These are phyloP conservation scores for Gastrolobium villosum DNA, from an alignment of 306 rosid genomes.

Conservation along the genomic window DNA sequence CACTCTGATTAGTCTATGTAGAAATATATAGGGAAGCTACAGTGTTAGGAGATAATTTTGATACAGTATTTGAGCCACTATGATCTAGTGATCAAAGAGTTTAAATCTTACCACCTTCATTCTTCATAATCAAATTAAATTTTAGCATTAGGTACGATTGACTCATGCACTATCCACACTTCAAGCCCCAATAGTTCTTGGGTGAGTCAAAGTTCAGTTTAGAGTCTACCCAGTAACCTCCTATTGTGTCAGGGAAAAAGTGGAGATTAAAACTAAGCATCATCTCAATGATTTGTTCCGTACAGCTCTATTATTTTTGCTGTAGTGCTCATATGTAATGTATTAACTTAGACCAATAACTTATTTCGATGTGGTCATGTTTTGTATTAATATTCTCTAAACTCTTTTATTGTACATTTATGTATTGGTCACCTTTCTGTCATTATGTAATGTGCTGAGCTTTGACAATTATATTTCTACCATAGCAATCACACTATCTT, in stretches of 20 bases:
- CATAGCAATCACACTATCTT: background rate
- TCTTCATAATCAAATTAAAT: too few relatives aligned
- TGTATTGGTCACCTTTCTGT: background rate
- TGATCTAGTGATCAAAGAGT: too few relatives aligned
- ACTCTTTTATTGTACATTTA: background rate
- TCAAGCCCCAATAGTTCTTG: too few relatives aligned
- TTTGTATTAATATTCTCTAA: background rate
- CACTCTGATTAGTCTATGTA: too few relatives aligned
- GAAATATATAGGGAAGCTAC: too few relatives aligned
- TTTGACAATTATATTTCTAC: background rate
- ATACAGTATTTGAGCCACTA: too few relatives aligned
- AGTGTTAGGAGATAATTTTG: too few relatives aligned
- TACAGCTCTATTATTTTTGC: background rate
- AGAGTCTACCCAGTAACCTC: slow-evolving; percentile 4
- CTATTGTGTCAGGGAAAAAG: background rate
- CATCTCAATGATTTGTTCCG: background rate
- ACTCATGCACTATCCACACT: too few relatives aligned
- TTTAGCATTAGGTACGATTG: too few relatives aligned
- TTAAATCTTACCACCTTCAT: too few relatives aligned
- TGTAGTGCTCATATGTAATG: background rate
- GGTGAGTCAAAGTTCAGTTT: background rate
- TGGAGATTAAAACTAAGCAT: background rate
- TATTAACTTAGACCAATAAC: background rate
- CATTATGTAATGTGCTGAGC: background rate
- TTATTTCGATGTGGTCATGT: background rate